A percentile compares a stretch with the other conserved stretches of the same genome.
phyloP scores from a whole-genome alignment of 2,329 filamentous ascomycete species.

The Botryotinia globosa region DNA sequence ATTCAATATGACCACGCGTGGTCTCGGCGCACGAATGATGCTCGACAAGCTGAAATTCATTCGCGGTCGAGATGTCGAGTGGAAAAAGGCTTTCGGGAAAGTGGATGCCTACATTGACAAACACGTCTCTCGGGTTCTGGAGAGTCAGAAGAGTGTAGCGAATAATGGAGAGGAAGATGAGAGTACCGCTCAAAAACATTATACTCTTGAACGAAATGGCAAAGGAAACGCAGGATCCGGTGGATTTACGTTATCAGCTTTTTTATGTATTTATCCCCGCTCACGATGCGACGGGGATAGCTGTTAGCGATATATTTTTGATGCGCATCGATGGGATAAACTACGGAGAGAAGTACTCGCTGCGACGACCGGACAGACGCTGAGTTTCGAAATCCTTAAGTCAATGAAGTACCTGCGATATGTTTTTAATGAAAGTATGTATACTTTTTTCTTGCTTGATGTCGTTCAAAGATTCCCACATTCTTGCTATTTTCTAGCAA shows the following conservation, averaged over 20 bases:
- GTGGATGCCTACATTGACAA: not conserved
- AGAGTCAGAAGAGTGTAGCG: not conserved
- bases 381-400: not conserved
- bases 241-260: constrained; percentile 11
- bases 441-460: not conserved
- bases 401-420: not conserved
- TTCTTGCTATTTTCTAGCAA: not conserved
- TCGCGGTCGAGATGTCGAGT: not conserved
- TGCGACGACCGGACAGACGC: not conserved
- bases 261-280: not conserved
- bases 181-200: not conserved
- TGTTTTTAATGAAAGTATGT: not conserved
- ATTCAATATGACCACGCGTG: not conserved
- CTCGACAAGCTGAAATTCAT: not conserved
- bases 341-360: not conserved
- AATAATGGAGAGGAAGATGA: not conserved
- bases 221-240: constrained; percentile 5
- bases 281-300: not conserved
- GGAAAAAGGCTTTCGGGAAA: not conserved
- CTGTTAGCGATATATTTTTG: constrained; percentile 7
- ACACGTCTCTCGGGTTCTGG: not conserved
- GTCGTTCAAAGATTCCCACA: not conserved
- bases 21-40: not conserved
- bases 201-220: constrained; percentile 17
- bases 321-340: not conserved